Evolutionary conservation across 306 rosid genomes (phyloP).

Genomic region (Cucurbita moschata): DNA sequence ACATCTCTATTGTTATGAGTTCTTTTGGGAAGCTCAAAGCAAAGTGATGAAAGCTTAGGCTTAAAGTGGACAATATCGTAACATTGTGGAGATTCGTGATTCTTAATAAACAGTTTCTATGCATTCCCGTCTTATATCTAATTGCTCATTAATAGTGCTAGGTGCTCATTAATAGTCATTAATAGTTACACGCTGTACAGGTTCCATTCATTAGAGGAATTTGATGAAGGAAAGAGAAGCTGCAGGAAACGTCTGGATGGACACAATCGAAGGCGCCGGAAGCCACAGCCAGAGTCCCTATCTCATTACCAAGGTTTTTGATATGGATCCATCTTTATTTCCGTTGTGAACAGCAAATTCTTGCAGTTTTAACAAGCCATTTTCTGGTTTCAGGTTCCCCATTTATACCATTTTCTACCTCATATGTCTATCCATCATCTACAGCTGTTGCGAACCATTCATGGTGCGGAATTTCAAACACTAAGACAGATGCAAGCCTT

Average conservation of each 20-base stretch:
- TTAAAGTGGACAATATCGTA: too few species aligned
- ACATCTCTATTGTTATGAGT: too few species aligned
- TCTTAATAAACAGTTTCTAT: too few species aligned
- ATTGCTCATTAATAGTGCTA: not conserved
- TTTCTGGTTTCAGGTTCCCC: conserved; percentile 45
- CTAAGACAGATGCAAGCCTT: conserved; percentile 34
- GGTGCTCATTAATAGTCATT: not conserved
- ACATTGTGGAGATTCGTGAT: too few species aligned
- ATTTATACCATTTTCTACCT: conserved; percentile 41
- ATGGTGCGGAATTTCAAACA: conserved; percentile 36
- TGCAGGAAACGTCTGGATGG: conserved; percentile 96
- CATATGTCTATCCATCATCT: conserved; percentile 22
- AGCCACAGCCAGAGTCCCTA: conserved; percentile 66
- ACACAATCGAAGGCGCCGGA: conserved; percentile 87
- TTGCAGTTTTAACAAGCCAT: not conserved
- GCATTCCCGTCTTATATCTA: not conserved
- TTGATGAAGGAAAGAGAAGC: conserved; percentile 96
- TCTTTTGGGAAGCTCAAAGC: too few species aligned
- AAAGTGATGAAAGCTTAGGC: too few species aligned
- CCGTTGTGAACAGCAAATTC: not conserved
- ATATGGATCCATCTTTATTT: not conserved
- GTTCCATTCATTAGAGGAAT: conserved; percentile 87
- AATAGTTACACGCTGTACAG: conserved; percentile 13
- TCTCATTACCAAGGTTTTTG: conserved; percentile 57
- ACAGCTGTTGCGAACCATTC: conserved; percentile 26